These are phyloP conservation scores for Oryza australiensis DNA, from an alignment of 176 grass and related monocot genomes.

Conservation along the genomic window DNA sequence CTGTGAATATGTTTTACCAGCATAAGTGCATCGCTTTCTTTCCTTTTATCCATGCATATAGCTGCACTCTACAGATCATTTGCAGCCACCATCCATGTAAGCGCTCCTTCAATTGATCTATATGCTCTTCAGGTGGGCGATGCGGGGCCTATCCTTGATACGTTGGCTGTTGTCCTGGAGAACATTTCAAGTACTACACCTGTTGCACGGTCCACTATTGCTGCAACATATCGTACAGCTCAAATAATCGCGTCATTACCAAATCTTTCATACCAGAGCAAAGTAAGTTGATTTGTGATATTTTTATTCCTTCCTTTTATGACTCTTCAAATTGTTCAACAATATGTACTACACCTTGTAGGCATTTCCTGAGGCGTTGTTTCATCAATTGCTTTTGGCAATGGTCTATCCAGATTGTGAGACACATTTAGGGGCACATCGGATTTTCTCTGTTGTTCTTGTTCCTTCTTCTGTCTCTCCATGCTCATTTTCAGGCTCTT, in stretches of 20 bases:
- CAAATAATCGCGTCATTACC: slow-evolving; percentile 91
- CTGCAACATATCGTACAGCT: slow-evolving; percentile 78
- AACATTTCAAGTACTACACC: slow-evolving; percentile 63
- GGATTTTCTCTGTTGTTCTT: slow-evolving; percentile 88
- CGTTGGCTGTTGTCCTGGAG: slow-evolving; percentile 82
- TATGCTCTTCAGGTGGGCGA: slow-evolving; percentile 71
- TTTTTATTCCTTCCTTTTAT: slow-evolving; percentile 13
- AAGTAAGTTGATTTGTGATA: slow-evolving; percentile 52
- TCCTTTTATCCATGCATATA: slow-evolving; percentile 3
- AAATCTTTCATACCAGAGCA: slow-evolving; percentile 76
- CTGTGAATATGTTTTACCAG: slow-evolving; percentile 12
- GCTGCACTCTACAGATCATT: slow-evolving; percentile 20
- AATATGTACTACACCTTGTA: slow-evolving; percentile 32
- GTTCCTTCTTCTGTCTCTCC: slow-evolving; percentile 92
- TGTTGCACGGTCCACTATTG: slow-evolving; percentile 72
- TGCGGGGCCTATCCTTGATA: slow-evolving; percentile 93
- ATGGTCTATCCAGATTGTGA: slow-evolving; percentile 91
- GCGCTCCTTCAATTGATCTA: slow-evolving; percentile 13
- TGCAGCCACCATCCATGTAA: not conserved
- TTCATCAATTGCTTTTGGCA: slow-evolving; percentile 87
- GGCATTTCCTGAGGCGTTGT: slow-evolving; percentile 92
- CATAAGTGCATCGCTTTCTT: not conserved
- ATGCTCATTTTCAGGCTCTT: slow-evolving; percentile 40
- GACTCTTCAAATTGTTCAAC: slow-evolving; percentile 17
- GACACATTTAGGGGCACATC: slow-evolving; percentile 77